Conservation (phyloP, 2,329 filamentous ascomycete genomes). For the Claviceps purpurea region DNA sequence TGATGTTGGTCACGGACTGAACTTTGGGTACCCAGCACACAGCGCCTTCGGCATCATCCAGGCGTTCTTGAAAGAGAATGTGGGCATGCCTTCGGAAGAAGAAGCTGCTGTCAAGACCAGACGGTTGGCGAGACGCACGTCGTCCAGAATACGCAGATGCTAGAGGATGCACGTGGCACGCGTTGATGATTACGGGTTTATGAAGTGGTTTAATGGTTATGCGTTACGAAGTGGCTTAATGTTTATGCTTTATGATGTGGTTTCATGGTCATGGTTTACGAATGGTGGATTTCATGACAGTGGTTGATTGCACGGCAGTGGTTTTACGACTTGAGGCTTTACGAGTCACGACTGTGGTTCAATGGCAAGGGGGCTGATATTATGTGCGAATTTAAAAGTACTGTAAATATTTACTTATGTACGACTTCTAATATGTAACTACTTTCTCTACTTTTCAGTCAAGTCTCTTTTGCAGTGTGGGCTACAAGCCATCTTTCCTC, state of each 20-base stretch:
- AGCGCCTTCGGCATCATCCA: conserved; percentile 22
- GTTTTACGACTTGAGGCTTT: too few relatives aligned
- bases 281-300: background rate
- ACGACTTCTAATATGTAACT: too few relatives aligned
- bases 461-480: too few relatives aligned
- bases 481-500: too few relatives aligned
- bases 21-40: conserved; percentile 26
- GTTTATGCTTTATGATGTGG: background rate
- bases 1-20: conserved; percentile 36
- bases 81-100: background rate
- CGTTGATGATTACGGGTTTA: background rate
- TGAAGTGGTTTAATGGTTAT: background rate
- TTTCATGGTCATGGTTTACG: background rate
- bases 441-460: too few relatives aligned
- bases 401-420: too few relatives aligned
- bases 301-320: too few relatives aligned
- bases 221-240: background rate
- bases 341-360: too few relatives aligned
- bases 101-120: background rate
- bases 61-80: conserved; percentile 16
- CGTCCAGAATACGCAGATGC: background rate
- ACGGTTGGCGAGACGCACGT: background rate
- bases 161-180: background rate
- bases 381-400: too few relatives aligned
- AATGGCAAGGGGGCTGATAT: too few relatives aligned